A percentile compares a stretch with the other conserved stretches of the same genome.
Conservation (phyloP, 805 yeast genomes). For the Lipomyces lipofer region DNA sequence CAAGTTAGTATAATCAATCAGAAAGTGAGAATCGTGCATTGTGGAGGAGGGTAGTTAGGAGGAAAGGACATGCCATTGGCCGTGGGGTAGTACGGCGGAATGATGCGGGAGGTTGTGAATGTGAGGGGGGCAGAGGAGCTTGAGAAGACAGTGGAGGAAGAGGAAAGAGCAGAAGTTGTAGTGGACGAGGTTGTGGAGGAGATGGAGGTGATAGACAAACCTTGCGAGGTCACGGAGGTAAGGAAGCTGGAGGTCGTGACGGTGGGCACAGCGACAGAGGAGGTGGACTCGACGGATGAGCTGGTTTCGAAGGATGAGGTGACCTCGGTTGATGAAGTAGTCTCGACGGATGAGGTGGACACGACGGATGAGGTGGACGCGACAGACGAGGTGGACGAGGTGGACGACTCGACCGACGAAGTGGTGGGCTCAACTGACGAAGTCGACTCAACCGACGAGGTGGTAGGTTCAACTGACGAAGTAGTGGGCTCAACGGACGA, state of each 20-base stretch:
- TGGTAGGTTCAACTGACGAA: slow-evolving; percentile 10
- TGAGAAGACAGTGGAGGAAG: slow-evolving; percentile 6
- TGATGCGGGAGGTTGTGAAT: slow-evolving; percentile 14
- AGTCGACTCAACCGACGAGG: slow-evolving; percentile 17
- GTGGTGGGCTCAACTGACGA: slow-evolving; percentile 7
- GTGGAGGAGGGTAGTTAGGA: neutral
- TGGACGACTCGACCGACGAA: slow-evolving; percentile 8
- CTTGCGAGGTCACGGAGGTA: slow-evolving; percentile 33
- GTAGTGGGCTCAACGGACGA: slow-evolving; percentile 16
- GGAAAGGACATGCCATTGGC: slow-evolving; percentile 22
- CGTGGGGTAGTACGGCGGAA: slow-evolving; percentile 9
- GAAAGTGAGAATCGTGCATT: neutral
- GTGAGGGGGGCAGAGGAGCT: slow-evolving; percentile 14
- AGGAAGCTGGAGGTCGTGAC: slow-evolving; percentile 35
- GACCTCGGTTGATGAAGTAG: slow-evolving; percentile 35
- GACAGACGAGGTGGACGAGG: slow-evolving; percentile 8
- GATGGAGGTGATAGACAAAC: slow-evolving; percentile 24
- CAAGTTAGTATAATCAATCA: neutral
- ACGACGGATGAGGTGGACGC: slow-evolving; percentile 33
- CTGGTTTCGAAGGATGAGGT: slow-evolving; percentile 31
- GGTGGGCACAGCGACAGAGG: slow-evolving; percentile 26
- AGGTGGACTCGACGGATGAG: slow-evolving; percentile 19
- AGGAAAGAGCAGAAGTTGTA: slow-evolving; percentile 30
- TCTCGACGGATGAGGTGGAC: slow-evolving; percentile 27
- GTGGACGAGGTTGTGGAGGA: slow-evolving; percentile 29